Conservation (phyloP, 371 early-diverging fungal genomes). For the Apophysomyces sp. region DNA sequence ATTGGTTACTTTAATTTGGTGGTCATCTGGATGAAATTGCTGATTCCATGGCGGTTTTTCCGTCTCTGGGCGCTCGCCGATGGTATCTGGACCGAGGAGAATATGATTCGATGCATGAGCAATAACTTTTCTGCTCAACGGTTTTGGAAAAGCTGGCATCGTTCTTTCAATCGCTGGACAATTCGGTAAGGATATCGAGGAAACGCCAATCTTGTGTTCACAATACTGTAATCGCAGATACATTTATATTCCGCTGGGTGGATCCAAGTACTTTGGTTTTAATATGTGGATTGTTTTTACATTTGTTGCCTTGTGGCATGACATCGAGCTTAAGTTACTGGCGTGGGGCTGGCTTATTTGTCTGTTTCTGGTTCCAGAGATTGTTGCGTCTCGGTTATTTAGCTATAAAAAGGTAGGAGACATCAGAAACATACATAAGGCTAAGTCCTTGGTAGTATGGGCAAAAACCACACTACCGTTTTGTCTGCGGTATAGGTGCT, state of each 20-base stretch:
- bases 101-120: slow-evolving; percentile 92
- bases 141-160: slow-evolving; percentile 96
- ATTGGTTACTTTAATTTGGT: slow-evolving; percentile 84
- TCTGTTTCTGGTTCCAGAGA: slow-evolving; percentile 85
- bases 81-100: slow-evolving; percentile 83
- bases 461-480: slow-evolving; percentile 70
- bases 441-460: slow-evolving; percentile 43
- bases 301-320: slow-evolving; percentile 97
- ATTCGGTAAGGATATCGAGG: slow-evolving; percentile 49
- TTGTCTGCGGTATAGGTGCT: slow-evolving; percentile 82
- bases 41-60: slow-evolving; percentile 95
- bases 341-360: slow-evolving; percentile 96
- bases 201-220: no score
- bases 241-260: slow-evolving; percentile 91
- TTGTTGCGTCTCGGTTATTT: slow-evolving; percentile 63
- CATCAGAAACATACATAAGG: not conserved
- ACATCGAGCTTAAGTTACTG: slow-evolving; percentile 75
- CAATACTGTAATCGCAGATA: slow-evolving; percentile 68
- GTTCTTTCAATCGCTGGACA: slow-evolving; percentile 87
- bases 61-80: slow-evolving; percentile 90
- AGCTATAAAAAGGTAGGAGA: slow-evolving; percentile 51
- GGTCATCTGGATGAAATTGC: slow-evolving; percentile 87
- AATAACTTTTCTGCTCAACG: slow-evolving; percentile 88
- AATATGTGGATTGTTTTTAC: slow-evolving; percentile 87
- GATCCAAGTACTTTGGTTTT: slow-evolving; percentile 58